A percentile compares a stretch with the other conserved stretches of the same genome.
phyloP scores from a whole-genome alignment of 768 basidiomycete species.

The Naganishia friedmannii region DNA sequence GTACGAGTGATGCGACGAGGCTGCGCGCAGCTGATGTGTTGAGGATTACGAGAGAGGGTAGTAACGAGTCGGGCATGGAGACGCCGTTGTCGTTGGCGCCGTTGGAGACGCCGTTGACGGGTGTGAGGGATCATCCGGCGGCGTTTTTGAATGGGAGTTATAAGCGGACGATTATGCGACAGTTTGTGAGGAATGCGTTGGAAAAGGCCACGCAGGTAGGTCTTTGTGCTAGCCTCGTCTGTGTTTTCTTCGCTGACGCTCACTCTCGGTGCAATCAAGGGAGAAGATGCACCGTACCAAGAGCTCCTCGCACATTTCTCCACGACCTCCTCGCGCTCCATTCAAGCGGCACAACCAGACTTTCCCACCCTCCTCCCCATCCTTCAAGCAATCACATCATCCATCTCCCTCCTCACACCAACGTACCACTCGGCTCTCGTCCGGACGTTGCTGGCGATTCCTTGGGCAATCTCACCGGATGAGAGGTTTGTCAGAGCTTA shows the following conservation, averaged over 20 bases:
- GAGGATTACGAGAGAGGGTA: constrained; percentile 1
- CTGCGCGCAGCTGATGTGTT: constrained; percentile 16
- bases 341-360: constrained; percentile 58
- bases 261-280: constrained; percentile 55
- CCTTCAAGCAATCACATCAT: constrained; percentile 82
- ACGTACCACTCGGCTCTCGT: constrained; percentile 74
- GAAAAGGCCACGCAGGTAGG: constrained; percentile 38
- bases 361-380: constrained; percentile 48
- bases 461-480: constrained; percentile 86
- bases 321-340: constrained; percentile 59
- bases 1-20: constrained; percentile 39
- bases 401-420: constrained; percentile 78
- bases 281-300: constrained; percentile 71
- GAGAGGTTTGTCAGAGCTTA: constrained; percentile 79
- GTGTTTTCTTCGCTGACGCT: not conserved
- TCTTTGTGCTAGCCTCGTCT: no score
- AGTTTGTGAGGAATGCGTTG: constrained; percentile 51
- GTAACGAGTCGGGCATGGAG: constrained; percentile 8
- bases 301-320: constrained; percentile 82
- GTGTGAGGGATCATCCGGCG: not conserved
- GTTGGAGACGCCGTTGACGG: not conserved
- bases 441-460: constrained; percentile 77
- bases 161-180: constrained; percentile 51
- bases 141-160: constrained; percentile 33
- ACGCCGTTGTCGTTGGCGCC: not conserved